Evolutionary conservation across 495 filamentous ascomycete genomes (phyloP), one percentile per base, ranked within the genome.

Genomic region (Zalerion maritima): DNA sequence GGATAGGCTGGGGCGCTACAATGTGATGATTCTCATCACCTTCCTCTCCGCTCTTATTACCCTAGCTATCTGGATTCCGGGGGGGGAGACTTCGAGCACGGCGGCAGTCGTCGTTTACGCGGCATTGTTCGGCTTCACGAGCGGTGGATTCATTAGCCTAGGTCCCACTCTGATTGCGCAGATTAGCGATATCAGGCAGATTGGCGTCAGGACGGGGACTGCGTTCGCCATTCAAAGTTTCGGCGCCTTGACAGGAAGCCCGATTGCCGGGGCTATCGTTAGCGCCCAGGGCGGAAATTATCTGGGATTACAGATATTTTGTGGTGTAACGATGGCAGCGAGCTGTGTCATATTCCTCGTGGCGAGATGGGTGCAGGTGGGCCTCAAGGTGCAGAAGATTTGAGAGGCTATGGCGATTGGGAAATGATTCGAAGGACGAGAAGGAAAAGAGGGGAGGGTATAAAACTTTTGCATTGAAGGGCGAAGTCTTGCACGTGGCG

Each of bases 1-100:
- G 22, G 81, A 89, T 48, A 70, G 66, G 36, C 21, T 80, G 19
- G 81, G 81, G 1, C 69, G 75, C 15, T 85, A 69, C 57, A 87
- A 87, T 50, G 54, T 69, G 8, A 77, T 82, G 63, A 64, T 81
- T 17, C 26, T 71, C 20, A 77, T 74, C 42, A 59, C 66, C 2
- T 55, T 52, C 19, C 51, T 73, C 32, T 71, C 72, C 0, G 64
- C 57, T 11, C 64, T 84, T 22, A 54, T 84, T 23, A 67, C 73
- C 0, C 60, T 86, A 0, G 75, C 68, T 7, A 55, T 84, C 0
- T 82, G 78, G 74, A 57, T 84, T 3, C 78, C 74, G 4, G 41
- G 42, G 13, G n/a, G n/a, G n/a, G n/a, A n/a, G n/a, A 59, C 67
- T 0, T 52, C 52, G 1, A 55, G 56, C 19, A 76, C 73, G 25